A percentile compares a stretch with the other conserved stretches of the same genome.
Conservation (phyloP, 2,329 filamentous ascomycete genomes). For the Chalaropsis ovoidea region DNA sequence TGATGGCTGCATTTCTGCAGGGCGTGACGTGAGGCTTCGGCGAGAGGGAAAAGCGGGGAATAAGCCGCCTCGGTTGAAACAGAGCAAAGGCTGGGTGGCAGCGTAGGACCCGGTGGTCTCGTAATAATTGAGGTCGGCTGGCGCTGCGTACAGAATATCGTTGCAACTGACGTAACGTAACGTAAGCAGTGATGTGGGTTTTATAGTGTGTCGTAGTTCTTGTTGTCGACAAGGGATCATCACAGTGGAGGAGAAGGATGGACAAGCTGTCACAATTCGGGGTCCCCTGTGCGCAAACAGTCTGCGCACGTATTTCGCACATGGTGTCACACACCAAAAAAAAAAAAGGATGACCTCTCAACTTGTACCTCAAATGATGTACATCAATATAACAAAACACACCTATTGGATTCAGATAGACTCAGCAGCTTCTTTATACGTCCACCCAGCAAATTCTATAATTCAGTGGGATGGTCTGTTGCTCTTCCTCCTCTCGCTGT, state of each 20-base stretch:
- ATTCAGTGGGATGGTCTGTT: not conserved
- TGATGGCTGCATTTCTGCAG: conserved; percentile 18
- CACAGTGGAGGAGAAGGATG: not conserved
- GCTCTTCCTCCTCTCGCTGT: not conserved
- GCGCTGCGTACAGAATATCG: not conserved
- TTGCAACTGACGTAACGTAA: not conserved
- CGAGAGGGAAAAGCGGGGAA: conserved; percentile 8
- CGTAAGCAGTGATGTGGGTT: not conserved
- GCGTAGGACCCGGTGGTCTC: not conserved
- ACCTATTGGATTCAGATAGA: no score
- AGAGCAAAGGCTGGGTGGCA: not conserved
- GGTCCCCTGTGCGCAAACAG: conserved; percentile 16
- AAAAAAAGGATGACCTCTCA: no score
- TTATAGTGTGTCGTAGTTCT: not conserved
- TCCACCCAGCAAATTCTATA: no score
- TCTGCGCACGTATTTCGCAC: conserved; percentile 8
- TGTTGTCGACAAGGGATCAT: not conserved
- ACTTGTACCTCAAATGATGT: no score
- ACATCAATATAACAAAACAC: no score
- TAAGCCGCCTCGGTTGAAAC: not conserved
- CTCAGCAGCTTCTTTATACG: no score
- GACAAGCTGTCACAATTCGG: not conserved
- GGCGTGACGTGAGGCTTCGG: not conserved
- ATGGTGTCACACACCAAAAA: conserved; percentile 9
- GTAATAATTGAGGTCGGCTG: not conserved